Evolutionary conservation across 169 alveolate species (phyloP), one percentile per base, ranked within the genome.

Genomic region (Theileria luwenshuni): DNA sequence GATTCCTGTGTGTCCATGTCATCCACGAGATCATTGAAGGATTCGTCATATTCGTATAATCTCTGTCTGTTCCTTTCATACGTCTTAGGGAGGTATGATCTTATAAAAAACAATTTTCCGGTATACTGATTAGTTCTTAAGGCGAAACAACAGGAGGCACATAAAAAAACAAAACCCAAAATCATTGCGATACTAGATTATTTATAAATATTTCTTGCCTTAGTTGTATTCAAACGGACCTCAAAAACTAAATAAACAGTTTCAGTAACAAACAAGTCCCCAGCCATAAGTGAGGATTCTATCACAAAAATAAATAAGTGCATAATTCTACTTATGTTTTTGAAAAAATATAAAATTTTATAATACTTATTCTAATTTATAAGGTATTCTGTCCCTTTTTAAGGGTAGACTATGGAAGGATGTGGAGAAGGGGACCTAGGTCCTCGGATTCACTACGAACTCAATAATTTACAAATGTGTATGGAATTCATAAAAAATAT

Each of bases 141-240:
- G 2, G 38, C 42, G 10, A 56, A 6, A 56, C 65, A 56, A n/a
- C 25, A n/a, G 10, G 45, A 56, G 30, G 30, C 23, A 21, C 12
- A 17, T 19, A 19, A 25, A 56, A n/a, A 56, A 15, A 56, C 1
- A 5, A 25, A 56, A 13, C 23, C 3, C 27, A 56, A 56, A 56
- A 56, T 56, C 65, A 56, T 56, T 56, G 65, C 65, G 65, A 56
- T 56, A n/a, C 15, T 28, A 56, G 45, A 7, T 38, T 38, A 38
- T 38, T 38, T 38, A 38, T 7, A 38, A 5, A n/a, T n/a, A n/a
- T n/a, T n/a, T n/a, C n/a, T n/a, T n/a, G n/a, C n/a, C n/a, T n/a
- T n/a, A n/a, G n/a, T n/a, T n/a, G n/a, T n/a, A 51, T 2, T 5
- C 8, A 35, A 51, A 51, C 61, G 23, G 23, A 3, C 28, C 28